These are phyloP conservation scores for Cercophora sp. DNA, from an alignment of 495 filamentous ascomycete species.

Conservation along the genomic window DNA sequence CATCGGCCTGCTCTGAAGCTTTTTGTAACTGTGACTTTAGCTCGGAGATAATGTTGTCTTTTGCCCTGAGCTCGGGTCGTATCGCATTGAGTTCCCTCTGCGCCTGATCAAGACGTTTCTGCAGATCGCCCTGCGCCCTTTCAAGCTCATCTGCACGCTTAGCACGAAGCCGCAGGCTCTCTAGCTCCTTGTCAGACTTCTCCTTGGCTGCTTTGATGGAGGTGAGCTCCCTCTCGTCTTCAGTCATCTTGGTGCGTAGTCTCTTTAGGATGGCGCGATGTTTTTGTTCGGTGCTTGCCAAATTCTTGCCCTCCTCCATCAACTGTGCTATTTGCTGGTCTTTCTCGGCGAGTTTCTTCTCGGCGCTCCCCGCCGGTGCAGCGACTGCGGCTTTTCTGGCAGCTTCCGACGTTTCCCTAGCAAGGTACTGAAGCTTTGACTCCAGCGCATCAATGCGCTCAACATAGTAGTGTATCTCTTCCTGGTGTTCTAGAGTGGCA, in stretches of 20 bases:
- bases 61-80: slow-evolving; percentile 60
- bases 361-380: slow-evolving; percentile 58
- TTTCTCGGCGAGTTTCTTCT: slow-evolving; percentile 80
- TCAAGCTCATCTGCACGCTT: slow-evolving; percentile 65
- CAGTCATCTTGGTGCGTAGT: slow-evolving; percentile 57
- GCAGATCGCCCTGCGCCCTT: slow-evolving; percentile 59
- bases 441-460: slow-evolving; percentile 92
- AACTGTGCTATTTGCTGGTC: slow-evolving; percentile 85
- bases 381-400: slow-evolving; percentile 60
- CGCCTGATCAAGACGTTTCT: slow-evolving; percentile 57
- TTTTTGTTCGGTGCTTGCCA: slow-evolving; percentile 80
- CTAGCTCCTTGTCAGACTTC: slow-evolving; percentile 61
- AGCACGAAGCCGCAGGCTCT: slow-evolving; percentile 53
- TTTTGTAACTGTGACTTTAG: slow-evolving; percentile 69
- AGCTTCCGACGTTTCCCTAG: slow-evolving; percentile 69
- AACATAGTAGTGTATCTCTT: slow-evolving; percentile 75
- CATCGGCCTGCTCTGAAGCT: slow-evolving; percentile 61
- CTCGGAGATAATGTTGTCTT: slow-evolving; percentile 61
- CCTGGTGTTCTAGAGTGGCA: slow-evolving; percentile 62
- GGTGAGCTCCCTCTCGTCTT: slow-evolving; percentile 62
- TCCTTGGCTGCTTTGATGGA: slow-evolving; percentile 61
- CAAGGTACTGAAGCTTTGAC: slow-evolving; percentile 82
- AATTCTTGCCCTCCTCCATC: slow-evolving; percentile 87
- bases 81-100: slow-evolving; percentile 69
- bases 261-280: slow-evolving; percentile 81